Evolutionary conservation across 441 rosid species (phyloP).

Genomic region (Codiaeum variegatum): DNA sequence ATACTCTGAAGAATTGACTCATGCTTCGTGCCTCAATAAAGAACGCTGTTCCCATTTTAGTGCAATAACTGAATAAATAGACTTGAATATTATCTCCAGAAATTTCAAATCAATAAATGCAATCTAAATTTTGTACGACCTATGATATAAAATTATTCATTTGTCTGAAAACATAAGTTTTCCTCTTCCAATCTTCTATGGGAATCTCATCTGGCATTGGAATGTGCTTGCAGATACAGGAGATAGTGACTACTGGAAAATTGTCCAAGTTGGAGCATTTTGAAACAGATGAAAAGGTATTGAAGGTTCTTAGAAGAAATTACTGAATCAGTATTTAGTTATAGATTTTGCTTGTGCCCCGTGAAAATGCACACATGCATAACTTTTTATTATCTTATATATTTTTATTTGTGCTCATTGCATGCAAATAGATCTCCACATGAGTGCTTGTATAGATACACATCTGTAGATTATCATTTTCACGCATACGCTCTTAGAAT

Average conservation of each 20-base stretch:
- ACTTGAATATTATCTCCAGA: background rate
- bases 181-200: background rate
- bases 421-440: background rate
- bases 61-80: background rate
- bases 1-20: background rate
- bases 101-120: background rate
- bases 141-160: background rate
- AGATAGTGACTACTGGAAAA: slow-evolving; percentile 81
- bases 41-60: background rate
- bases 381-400: no score
- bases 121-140: background rate
- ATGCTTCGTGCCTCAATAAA: background rate
- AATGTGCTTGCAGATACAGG: slow-evolving; percentile 69
- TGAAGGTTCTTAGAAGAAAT: background rate
- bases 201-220: slow-evolving; percentile 17
- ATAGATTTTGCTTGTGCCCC: background rate
- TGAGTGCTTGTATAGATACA: background rate
- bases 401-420: background rate
- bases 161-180: background rate
- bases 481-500: background rate
- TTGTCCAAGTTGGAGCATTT: slow-evolving; percentile 90
- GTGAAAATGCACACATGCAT: background rate
- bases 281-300: slow-evolving; percentile 92
- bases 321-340: background rate
- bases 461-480: background rate